Base-by-base conservation (phyloP, 306 rosid species). In the Vigna trinervia region DNA sequence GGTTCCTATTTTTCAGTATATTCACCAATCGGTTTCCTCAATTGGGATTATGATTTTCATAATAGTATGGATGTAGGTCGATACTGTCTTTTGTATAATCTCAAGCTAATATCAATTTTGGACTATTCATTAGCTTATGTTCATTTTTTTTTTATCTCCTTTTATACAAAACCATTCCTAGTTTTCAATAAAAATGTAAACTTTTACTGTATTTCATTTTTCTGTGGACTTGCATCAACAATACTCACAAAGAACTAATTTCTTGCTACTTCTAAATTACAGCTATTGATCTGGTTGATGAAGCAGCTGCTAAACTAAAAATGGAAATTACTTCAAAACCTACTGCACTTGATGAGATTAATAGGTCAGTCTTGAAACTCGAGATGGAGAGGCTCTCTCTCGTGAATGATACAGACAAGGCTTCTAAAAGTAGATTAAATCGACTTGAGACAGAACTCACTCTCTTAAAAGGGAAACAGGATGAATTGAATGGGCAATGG, bases 251-350 rank as follows among this genome's bases (percentile, higher is more conserved):
- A 51, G 61, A 34, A 23, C 74, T 52, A 62, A 73, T 6, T 77
- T 30, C 78, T 82, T 73, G 72, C 56, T 76, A 22, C 60, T 80
- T 79, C 53, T 57, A 14, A 71, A 78, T 86, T 78, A 70, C 92
- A 95, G 99, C 99, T 79, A 95, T 95, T 70, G 99, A 95, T 87
- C 83, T 95, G 64, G 99, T 92, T 79, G 99, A 95, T 73, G 99
- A 95, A 88, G 99, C 99, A 45, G 99, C 99, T 60, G 99, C 99
- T 17, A 95, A 95, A 84, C 83, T 95, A 83, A 95, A 95, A 86
- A 95, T 95, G 97, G 99, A 95, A 75, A 95, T 95, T 78, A 95
- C 99, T 48, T 95, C 99, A 62, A 95, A 95, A 74, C 99, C 99
- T 66, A 90, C 96, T 62, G 97, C 91, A 34, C 90, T 95, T 64